Evolutionary conservation across 768 basidiomycete genomes (phyloP).

Genomic region (Calocera viscosa): DNA sequence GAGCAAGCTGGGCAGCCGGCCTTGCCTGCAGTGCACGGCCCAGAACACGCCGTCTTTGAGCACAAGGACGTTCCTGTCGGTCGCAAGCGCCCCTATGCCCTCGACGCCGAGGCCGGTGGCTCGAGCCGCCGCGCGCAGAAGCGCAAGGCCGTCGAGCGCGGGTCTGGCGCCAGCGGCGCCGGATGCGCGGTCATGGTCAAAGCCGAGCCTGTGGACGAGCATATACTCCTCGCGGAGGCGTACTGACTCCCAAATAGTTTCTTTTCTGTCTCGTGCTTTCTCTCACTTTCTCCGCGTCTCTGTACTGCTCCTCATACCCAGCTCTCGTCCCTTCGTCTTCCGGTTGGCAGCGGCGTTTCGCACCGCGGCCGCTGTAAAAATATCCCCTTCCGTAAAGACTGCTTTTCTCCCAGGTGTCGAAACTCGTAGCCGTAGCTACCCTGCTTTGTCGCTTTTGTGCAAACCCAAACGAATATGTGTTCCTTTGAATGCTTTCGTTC

Average conservation of each 20-base stretch:
- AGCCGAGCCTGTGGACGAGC: not conserved
- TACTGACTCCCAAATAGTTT: not conserved
- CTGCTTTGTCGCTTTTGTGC: too few relatives aligned
- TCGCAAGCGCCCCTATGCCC: not conserved
- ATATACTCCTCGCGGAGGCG: not conserved
- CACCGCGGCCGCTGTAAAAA: too few relatives aligned
- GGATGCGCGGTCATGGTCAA: not conserved
- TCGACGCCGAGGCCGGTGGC: not conserved
- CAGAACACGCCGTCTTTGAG: too few relatives aligned
- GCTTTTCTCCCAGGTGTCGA: too few relatives aligned
- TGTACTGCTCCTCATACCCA: not conserved
- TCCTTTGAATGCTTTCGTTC: too few relatives aligned
- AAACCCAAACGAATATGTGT: too few relatives aligned
- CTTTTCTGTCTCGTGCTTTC: not conserved
- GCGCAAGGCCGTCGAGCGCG: not conserved
- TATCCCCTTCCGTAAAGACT: too few relatives aligned
- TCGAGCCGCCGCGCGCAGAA: not conserved
- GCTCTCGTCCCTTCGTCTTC: not conserved
- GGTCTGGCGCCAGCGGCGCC: not conserved
- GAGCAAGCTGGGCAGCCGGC: too few relatives aligned
- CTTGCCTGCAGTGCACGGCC: too few relatives aligned
- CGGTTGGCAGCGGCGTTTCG: too few relatives aligned
- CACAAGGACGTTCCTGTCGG: not conserved
- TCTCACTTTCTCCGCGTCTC: not conserved
- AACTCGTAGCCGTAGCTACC: too few relatives aligned